A percentile compares a stretch with the other conserved stretches of the same genome.
Evolutionary conservation across 257 asterid genomes (phyloP).

Genomic region (Lycium barbarum): DNA sequence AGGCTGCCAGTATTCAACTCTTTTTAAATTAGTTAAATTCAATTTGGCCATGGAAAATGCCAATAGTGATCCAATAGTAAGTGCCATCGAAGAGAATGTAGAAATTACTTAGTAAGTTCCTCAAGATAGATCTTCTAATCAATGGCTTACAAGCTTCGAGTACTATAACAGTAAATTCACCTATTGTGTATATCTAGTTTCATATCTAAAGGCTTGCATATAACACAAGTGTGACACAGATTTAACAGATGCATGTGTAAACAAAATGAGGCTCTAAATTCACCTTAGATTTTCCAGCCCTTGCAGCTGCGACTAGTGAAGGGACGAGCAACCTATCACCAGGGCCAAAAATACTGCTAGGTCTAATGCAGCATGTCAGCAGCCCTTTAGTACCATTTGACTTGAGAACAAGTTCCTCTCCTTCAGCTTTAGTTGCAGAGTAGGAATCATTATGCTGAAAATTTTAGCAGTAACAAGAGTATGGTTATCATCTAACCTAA

Average conservation of each 20-base stretch:
- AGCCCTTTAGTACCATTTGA: slow-evolving; percentile 83
- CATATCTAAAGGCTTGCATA: background rate
- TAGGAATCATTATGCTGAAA: slow-evolving; percentile 92
- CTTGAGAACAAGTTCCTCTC: slow-evolving; percentile 80
- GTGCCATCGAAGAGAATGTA: background rate
- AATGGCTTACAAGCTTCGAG: background rate
- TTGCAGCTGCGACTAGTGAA: slow-evolving; percentile 88
- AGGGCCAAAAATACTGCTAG: slow-evolving; percentile 98
- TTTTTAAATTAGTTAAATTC: background rate
- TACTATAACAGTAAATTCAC: background rate
- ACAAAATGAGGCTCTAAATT: slow-evolving; percentile 21
- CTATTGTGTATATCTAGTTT: background rate
- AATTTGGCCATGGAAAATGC: background rate
- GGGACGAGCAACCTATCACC: slow-evolving; percentile 99
- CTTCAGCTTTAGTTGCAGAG: slow-evolving; percentile 98
- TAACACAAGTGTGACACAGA: background rate
- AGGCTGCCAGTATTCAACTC: background rate
- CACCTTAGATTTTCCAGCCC: slow-evolving; percentile 97
- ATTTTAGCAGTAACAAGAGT: background rate
- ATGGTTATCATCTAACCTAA: background rate
- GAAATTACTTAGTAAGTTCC: background rate
- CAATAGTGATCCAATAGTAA: background rate
- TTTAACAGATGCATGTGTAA: background rate
- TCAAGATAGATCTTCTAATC: background rate
- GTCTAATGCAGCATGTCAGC: slow-evolving; percentile 87